phyloP scores from a whole-genome alignment of 768 basidiomycete genomes.

The Podaxis carcinomalis region DNA sequence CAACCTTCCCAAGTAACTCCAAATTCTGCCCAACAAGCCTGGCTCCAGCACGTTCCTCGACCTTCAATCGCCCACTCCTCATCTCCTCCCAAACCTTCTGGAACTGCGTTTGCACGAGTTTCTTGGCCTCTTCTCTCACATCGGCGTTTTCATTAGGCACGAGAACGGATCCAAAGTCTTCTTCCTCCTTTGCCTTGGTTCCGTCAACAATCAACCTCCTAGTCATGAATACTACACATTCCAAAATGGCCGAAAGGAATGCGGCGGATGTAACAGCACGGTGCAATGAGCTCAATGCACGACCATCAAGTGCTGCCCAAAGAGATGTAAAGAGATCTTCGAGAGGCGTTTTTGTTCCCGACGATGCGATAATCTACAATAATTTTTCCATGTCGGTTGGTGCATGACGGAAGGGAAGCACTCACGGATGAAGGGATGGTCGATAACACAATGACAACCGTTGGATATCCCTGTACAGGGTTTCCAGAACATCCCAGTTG shows the following conservation, averaged over 20 bases:
- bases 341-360: conserved; percentile 25
- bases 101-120: conserved; percentile 43
- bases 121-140: conserved; percentile 1
- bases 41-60: conserved; percentile 40
- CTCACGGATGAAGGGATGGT: conserved; percentile 71
- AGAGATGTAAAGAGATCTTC: conserved; percentile 65
- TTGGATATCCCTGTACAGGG: conserved; percentile 77
- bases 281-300: conserved; percentile 57
- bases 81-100: conserved; percentile 47
- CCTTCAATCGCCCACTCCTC: conserved; percentile 36
- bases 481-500: conserved; percentile 75
- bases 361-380: conserved; percentile 26
- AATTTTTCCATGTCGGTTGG: background rate
- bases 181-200: background rate
- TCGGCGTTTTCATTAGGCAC: background rate
- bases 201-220: conserved; percentile 9
- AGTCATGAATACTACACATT: conserved; percentile 54
- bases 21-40: conserved; percentile 39
- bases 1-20: conserved; percentile 27
- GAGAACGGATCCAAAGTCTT: background rate
- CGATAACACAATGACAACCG: conserved; percentile 74
- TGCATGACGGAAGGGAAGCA: conserved; percentile 5
- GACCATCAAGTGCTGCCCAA: conserved; percentile 77
- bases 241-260: conserved; percentile 65
- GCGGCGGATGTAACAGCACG: conserved; percentile 51